These are phyloP conservation scores for Nicotiana sylvestris DNA, from an alignment of 257 asterid genomes.

Conservation along the genomic window DNA sequence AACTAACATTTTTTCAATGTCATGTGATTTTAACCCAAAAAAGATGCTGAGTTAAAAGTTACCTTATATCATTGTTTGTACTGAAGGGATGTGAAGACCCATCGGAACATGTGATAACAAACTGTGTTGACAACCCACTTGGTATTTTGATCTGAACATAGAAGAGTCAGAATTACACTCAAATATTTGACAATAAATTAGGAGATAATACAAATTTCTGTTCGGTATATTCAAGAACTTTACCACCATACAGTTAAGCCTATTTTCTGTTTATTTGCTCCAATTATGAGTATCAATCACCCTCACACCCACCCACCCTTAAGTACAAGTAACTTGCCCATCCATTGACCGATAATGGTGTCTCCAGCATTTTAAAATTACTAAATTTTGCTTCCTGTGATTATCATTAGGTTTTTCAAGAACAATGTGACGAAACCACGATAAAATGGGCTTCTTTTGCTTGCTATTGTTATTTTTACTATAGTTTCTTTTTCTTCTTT, in stretches of 20 bases:
- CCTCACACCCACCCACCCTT: background rate
- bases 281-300: background rate
- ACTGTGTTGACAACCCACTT: conserved; percentile 72
- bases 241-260: conserved; percentile 1
- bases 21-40: background rate
- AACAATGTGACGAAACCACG: background rate
- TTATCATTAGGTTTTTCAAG: background rate
- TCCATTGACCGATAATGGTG: conserved; percentile 1
- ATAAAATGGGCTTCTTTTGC: background rate
- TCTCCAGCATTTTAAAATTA: background rate
- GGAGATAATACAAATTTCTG: background rate
- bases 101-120: conserved; percentile 69
- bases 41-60: conserved; percentile 8
- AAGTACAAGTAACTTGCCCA: background rate
- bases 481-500: background rate
- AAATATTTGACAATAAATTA: conserved; percentile 10
- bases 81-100: conserved; percentile 86
- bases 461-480: background rate
- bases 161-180: conserved; percentile 10
- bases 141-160: conserved; percentile 82
- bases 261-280: background rate
- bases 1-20: background rate
- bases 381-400: background rate
- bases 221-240: background rate
- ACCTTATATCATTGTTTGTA: conserved; percentile 77